phyloP scores from a whole-genome alignment of 2,329 filamentous ascomycete genomes.

The Neocucurbitaria cava region DNA sequence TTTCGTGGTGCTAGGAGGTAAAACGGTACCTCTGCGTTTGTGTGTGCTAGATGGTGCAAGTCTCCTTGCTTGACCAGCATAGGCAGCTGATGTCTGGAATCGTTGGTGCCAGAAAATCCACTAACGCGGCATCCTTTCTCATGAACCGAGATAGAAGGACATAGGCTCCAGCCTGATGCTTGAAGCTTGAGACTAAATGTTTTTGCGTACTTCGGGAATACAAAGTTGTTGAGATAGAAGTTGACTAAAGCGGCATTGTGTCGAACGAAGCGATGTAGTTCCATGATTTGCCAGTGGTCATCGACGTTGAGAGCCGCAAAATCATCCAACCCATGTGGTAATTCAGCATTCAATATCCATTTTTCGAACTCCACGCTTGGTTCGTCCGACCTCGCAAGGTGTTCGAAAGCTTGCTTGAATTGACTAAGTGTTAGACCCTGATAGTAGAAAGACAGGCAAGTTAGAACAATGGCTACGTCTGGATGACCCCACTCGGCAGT shows the following conservation, averaged over 20 bases:
- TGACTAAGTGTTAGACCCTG: slow-evolving; percentile 60
- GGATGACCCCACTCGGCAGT: slow-evolving; percentile 74
- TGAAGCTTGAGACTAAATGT: slow-evolving; percentile 70
- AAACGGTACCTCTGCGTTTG: slow-evolving; percentile 68
- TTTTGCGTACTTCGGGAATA: slow-evolving; percentile 70
- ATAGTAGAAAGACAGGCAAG: slow-evolving; percentile 67
- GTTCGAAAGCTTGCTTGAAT: slow-evolving; percentile 59
- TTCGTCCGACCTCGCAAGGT: slow-evolving; percentile 63
- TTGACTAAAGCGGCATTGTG: slow-evolving; percentile 64
- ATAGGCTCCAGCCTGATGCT: slow-evolving; percentile 73
- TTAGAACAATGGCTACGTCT: slow-evolving; percentile 57
- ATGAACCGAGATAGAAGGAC: slow-evolving; percentile 48
- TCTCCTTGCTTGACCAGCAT: slow-evolving; percentile 69
- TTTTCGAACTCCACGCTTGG: slow-evolving; percentile 63
- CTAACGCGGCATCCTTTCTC: slow-evolving; percentile 58
- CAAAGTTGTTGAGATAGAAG: slow-evolving; percentile 70
- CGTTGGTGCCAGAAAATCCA: slow-evolving; percentile 76
- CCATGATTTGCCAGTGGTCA: slow-evolving; percentile 58
- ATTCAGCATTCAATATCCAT: slow-evolving; percentile 56
- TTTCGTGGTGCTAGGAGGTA: slow-evolving; percentile 64
- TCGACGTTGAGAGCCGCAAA: slow-evolving; percentile 67
- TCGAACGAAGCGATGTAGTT: slow-evolving; percentile 49
- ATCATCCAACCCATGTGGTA: slow-evolving; percentile 58
- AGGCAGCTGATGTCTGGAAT: slow-evolving; percentile 66
- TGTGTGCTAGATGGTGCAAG: slow-evolving; percentile 62